Percentiles rank a stretch among this genome's conserved stretches.
phyloP scores from a whole-genome alignment of 768 basidiomycete genomes.

The Peribolospora kevripleyi region DNA sequence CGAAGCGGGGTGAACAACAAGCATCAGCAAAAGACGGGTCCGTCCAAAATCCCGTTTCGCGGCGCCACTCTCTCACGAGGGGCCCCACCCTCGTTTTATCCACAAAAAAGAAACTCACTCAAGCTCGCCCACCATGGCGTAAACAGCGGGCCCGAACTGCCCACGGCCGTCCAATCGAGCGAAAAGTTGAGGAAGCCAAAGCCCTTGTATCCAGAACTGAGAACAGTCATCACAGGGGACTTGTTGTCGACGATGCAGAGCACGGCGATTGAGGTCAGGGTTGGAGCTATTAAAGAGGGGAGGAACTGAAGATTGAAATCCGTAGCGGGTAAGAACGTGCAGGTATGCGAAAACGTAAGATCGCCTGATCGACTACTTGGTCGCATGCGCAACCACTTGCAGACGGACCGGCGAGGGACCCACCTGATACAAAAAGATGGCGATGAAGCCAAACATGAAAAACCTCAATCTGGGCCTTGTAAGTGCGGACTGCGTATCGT shows the following conservation, averaged over 20 bases:
- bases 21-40: neutral
- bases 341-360: neutral
- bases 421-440: constrained; percentile 1
- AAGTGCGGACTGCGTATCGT: constrained; percentile 8
- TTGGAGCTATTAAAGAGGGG: constrained; percentile 13
- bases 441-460: constrained; percentile 8
- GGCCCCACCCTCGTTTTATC: too few species aligned
- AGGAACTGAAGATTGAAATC: constrained; percentile 12
- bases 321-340: neutral
- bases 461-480: constrained; percentile 11
- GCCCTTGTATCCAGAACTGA: constrained; percentile 15
- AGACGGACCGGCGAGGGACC: neutral
- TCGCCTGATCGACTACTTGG: too few species aligned
- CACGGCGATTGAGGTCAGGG: constrained; percentile 11
- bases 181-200: constrained; percentile 14
- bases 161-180: constrained; percentile 17
- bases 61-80: neutral
- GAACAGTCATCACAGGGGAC: neutral
- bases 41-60: neutral
- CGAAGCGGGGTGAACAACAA: neutral
- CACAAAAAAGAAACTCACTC: too few species aligned
- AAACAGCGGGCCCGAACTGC: constrained; percentile 12
- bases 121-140: constrained; percentile 12
- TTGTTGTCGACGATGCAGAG: constrained; percentile 5
- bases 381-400: too few species aligned